Conservation (phyloP, 2,329 filamentous ascomycete species). For the Nemania bipapillata region DNA sequence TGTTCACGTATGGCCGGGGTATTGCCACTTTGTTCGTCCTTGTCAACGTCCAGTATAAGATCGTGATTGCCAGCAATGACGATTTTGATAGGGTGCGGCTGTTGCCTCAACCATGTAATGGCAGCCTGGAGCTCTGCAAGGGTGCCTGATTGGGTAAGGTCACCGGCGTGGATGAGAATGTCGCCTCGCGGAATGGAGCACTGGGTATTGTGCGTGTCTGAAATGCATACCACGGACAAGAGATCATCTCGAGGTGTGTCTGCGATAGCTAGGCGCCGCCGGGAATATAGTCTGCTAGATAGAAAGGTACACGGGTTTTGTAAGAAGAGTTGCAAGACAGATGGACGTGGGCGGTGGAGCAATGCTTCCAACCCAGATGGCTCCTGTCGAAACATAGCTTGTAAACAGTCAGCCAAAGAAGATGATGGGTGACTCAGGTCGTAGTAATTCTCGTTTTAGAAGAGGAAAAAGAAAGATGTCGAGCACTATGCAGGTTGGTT, state of each 20-base stretch:
- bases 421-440: no score
- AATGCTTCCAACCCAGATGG: conserved; percentile 31
- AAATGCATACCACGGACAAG: conserved; percentile 55
- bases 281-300: conserved; percentile 33
- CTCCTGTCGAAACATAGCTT: conserved; percentile 27
- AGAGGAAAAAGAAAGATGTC: no score
- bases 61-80: conserved; percentile 62
- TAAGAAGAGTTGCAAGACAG: conserved; percentile 35
- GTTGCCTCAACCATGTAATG: conserved; percentile 56
- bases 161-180: conserved; percentile 61
- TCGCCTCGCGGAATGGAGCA: conserved; percentile 56
- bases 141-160: conserved; percentile 60
- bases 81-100: conserved; percentile 58
- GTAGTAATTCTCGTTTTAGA: no score
- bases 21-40: conserved; percentile 38
- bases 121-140: conserved; percentile 54
- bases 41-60: conserved; percentile 48
- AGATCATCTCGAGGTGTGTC: conserved; percentile 32
- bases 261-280: conserved; percentile 26
- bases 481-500: no score
- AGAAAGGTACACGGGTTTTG: conserved; percentile 35
- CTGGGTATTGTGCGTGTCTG: conserved; percentile 58
- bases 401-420: no score
- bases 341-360: conserved; percentile 34
- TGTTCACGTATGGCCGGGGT: conserved; percentile 34